Percentiles rank a stretch among this genome's conserved stretches.
phyloP scores from a whole-genome alignment of 2,329 filamentous ascomycete genomes.

The Ascocoryne sarcoides region DNA sequence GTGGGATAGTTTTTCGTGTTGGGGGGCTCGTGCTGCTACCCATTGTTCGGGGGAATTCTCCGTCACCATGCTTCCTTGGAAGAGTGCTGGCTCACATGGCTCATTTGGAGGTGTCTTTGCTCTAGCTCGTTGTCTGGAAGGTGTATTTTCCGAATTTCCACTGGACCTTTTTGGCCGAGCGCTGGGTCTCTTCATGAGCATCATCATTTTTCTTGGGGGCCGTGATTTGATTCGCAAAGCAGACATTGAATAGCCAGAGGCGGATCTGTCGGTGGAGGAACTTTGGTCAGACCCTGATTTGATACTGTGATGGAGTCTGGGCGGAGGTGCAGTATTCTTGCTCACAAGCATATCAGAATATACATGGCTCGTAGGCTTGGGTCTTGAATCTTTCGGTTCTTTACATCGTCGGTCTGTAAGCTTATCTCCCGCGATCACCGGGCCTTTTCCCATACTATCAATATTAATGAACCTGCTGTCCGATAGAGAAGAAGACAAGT shows the following conservation, averaged over 20 bases:
- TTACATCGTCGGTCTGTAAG: too few species aligned
- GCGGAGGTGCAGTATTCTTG: too few species aligned
- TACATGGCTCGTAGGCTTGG: too few species aligned
- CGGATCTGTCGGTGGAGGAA: slow-evolving; percentile 3
- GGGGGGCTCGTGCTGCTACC: slow-evolving; percentile 9
- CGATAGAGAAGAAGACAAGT: too few species aligned
- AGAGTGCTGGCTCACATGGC: slow-evolving; percentile 5
- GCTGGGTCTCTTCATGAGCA: slow-evolving; percentile 21
- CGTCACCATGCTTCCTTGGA: slow-evolving; percentile 14
- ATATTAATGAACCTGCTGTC: slow-evolving; percentile 3
- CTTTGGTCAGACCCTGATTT: not conserved
- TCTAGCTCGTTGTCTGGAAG: slow-evolving; percentile 1
- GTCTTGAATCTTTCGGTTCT: too few species aligned
- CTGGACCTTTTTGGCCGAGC: slow-evolving; percentile 4
- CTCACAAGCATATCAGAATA: too few species aligned
- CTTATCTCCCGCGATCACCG: too few species aligned
- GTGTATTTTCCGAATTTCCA: not conserved
- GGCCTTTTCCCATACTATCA: too few species aligned
- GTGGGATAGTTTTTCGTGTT: slow-evolving; percentile 8
- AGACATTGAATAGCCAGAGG: slow-evolving; percentile 11
- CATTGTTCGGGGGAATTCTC: slow-evolving; percentile 1
- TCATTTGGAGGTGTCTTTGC: not conserved
- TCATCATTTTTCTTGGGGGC: slow-evolving; percentile 24
- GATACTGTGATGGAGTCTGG: not conserved
- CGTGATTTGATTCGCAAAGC: slow-evolving; percentile 25